Evolutionary conservation across 805 yeast species (phyloP).

Genomic region (Pichia gijzeniarum): DNA sequence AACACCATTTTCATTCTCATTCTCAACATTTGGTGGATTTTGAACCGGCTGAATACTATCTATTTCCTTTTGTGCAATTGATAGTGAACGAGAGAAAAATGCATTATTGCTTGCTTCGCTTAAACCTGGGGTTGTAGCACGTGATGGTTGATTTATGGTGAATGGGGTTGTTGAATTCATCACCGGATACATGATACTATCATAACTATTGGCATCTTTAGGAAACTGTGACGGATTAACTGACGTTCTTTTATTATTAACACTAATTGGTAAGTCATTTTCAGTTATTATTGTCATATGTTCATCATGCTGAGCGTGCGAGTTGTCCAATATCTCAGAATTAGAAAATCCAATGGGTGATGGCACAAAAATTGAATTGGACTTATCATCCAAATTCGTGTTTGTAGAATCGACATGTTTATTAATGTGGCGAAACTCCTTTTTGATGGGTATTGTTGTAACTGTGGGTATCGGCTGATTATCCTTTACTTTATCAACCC

Average conservation of each 20-base stretch:
- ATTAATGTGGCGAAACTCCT: background rate
- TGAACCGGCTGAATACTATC: background rate
- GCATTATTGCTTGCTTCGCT: background rate
- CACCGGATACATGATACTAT: background rate
- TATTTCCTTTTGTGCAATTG: background rate
- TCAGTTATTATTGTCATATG: too few relatives aligned
- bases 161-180: too few relatives aligned
- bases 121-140: background rate
- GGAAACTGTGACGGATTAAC: too few relatives aligned
- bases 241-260: too few relatives aligned
- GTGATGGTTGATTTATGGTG: background rate
- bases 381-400: background rate
- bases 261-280: too few relatives aligned
- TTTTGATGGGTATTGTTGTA: background rate
- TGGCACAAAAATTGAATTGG: slow-evolving; percentile 18
- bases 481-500: background rate
- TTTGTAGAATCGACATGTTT: background rate
- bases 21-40: background rate
- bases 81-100: background rate
- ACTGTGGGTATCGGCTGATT: background rate
- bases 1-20: background rate
- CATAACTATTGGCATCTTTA: background rate
- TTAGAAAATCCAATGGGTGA: slow-evolving; percentile 29
- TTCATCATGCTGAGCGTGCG: background rate
- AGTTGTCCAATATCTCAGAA: slow-evolving; percentile 10